Evolutionary conservation across 2,329 filamentous ascomycete genomes (phyloP), one percentile per base, ranked within the genome.

Genomic region (Onygenales sp.): DNA sequence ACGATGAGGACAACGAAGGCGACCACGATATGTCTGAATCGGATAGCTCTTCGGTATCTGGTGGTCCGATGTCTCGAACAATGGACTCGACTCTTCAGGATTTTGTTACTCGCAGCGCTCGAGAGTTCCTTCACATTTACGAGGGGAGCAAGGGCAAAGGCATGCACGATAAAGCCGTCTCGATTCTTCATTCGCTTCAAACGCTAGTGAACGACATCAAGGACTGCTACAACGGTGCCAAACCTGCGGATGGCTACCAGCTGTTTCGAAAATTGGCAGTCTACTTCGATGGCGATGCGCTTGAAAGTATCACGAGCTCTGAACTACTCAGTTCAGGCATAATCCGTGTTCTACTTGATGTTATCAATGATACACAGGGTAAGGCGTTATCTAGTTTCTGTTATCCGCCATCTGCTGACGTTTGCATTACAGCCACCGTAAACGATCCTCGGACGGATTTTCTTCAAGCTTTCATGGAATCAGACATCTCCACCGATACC

Each of bases 221-320:
- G 58, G 65, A 70, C 0, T 89, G 85, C 64, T 95, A 92, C 66
- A 72, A 85, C 40, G 62, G 65, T 6, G 55, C 67, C 27, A n/a
- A 37, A 31, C n/a, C 43, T 34, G 64, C 66, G 6, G 59, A 80
- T 42, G 88, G 87, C 9, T 74, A 77, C 34, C 73, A 77, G 2
- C 74, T 95, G 0, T 97, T 97, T 70, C 75, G 77, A 34, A 82
- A 79, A 49, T 74, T 98, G 54, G 88, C 90, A 0, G 79, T 81
- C 2, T 91, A 93, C 64, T 98, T 98, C 62, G 86, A 94, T 62
- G 84, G 86, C 0, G 88, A 96, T 69, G 86, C 93, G 1, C 71
- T 95, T 52, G 87, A 95, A 64, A 95, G 89, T 66, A 91, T 96
- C 51, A 98, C 93, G 0, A 98, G 93, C 69, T 91, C 92, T 47